Evolutionary conservation across 768 basidiomycete species (phyloP), one percentile per base, ranked within the genome.

Genomic region (Tulasnella sp.): DNA sequence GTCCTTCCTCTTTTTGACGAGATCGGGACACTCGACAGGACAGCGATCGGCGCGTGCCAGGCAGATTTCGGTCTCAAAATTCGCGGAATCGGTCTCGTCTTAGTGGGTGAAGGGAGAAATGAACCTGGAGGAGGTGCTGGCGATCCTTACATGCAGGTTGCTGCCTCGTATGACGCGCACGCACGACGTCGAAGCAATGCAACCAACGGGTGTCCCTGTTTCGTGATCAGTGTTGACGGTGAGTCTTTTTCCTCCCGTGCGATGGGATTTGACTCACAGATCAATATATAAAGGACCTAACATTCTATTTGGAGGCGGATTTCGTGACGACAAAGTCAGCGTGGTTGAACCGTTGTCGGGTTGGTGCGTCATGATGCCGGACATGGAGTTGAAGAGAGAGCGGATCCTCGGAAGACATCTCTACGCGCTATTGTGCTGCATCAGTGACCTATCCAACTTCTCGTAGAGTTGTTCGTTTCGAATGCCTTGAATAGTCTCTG

Each of bases 291-390:
- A 6, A 42, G 41, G 41, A n/a, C 15, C 41, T 23, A 42, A 42
- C 41, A 42, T 42, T 42, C 41, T 42, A n/a, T 42, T 42, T 42
- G 41, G 41, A 23, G 41, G 41, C 41, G 41, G 41, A 42, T 42
- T 42, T n/a, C 41, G 41, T 23, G 41, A 42, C 41, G 25, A 42
- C 41, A 23, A 23, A 42, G 41, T 42, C 41, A 42, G 41, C 41
- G 41, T 42, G 41, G 41, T 42, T 23, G 41, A 42, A 42, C 41
- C 41, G 41, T n/a, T 42, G 41, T 42, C 41, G 7, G 15, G 41
- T 42, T 42, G 41, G 41, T 42, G 41, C 41, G 15, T 42, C 6
- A 42, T 42, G 41, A 42, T 42, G 41, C 41, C 41, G 41, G 7
- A 42, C 41, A 23, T 42, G 41, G 17, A 42, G 41, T n/a, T 42